phyloP scores from a whole-genome alignment of 805 yeast genomes.

The Lipomyces kockii region DNA sequence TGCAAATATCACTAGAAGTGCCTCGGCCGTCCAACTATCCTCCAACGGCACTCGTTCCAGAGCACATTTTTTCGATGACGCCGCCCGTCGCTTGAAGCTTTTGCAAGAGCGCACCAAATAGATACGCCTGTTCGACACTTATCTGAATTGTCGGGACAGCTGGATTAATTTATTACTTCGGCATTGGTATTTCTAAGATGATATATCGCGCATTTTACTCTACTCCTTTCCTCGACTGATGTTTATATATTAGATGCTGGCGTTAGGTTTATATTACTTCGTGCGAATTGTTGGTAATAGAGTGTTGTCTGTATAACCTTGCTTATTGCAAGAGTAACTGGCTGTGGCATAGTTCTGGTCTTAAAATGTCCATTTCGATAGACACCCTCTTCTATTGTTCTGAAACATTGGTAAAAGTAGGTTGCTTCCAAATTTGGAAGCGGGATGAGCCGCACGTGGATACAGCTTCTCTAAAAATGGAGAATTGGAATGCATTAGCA shows the following conservation, averaged over 20 bases:
- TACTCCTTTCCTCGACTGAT: not conserved
- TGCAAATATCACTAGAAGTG: slow-evolving; percentile 12
- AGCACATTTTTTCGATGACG: slow-evolving; percentile 30
- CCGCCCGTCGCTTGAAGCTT: slow-evolving; percentile 28
- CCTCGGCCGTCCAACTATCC: slow-evolving; percentile 27
- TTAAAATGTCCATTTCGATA: no score
- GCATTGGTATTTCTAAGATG: not conserved
- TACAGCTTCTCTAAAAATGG: no score
- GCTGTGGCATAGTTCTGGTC: no score
- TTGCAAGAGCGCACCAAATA: slow-evolving; percentile 11
- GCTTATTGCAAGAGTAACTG: no score
- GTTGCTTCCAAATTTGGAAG: no score
- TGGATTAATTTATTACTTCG: not conserved
- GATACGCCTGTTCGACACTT: not conserved
- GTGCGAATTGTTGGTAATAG: not conserved
- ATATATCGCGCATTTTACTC: not conserved
- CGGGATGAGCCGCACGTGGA: no score
- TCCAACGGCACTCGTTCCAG: slow-evolving; percentile 6
- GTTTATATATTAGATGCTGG: not conserved
- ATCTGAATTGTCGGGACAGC: not conserved
- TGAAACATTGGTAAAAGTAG: no score
- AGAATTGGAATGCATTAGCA: no score
- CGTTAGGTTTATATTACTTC: not conserved
- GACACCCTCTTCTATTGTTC: no score
- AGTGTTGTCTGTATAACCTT: not conserved